Conservation (phyloP, 495 filamentous ascomycete genomes). For the Aspergillus mulundensis region DNA sequence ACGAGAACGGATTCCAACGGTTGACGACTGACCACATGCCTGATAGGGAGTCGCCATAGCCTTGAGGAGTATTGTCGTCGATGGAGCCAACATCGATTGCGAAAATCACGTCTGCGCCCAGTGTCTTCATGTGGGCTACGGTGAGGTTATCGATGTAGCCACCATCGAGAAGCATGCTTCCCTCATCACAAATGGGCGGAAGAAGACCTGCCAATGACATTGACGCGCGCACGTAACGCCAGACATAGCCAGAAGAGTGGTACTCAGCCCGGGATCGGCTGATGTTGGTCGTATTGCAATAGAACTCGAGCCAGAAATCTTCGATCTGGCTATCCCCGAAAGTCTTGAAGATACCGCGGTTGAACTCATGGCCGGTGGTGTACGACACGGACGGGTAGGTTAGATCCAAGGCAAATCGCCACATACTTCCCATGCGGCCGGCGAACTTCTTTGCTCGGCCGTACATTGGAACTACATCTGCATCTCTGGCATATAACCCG, state of each 20-base stretch:
- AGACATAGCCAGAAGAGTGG: conserved; percentile 92
- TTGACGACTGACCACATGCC: conserved; percentile 92
- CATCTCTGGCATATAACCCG: conserved; percentile 90
- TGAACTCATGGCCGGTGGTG: conserved; percentile 98
- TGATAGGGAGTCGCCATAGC: conserved; percentile 90
- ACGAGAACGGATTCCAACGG: conserved; percentile 93
- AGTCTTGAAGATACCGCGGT: conserved; percentile 97
- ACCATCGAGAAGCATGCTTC: conserved; percentile 91
- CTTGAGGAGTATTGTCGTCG: conserved; percentile 85
- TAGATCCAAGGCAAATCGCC: conserved; percentile 91
- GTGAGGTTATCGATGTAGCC: conserved; percentile 98
- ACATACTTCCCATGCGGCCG: conserved; percentile 94
- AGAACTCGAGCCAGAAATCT: conserved; percentile 98
- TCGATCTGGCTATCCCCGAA: conserved; percentile 96
- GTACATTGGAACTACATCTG: conserved; percentile 95
- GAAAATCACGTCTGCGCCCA: conserved; percentile 91
- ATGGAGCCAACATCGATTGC: conserved; percentile 90
- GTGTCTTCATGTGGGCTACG: conserved; percentile 91
- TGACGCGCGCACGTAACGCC: conserved; percentile 91
- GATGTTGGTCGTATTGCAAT: conserved; percentile 99
- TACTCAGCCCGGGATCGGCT: conserved; percentile 82
- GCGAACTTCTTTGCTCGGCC: conserved; percentile 95
- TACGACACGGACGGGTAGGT: conserved; percentile 95
- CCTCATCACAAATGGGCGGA: conserved; percentile 93
- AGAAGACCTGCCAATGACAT: conserved; percentile 94